Evolutionary conservation across 805 yeast genomes (phyloP).

Genomic region (Hanseniaspora pseudoguilliermondii): DNA sequence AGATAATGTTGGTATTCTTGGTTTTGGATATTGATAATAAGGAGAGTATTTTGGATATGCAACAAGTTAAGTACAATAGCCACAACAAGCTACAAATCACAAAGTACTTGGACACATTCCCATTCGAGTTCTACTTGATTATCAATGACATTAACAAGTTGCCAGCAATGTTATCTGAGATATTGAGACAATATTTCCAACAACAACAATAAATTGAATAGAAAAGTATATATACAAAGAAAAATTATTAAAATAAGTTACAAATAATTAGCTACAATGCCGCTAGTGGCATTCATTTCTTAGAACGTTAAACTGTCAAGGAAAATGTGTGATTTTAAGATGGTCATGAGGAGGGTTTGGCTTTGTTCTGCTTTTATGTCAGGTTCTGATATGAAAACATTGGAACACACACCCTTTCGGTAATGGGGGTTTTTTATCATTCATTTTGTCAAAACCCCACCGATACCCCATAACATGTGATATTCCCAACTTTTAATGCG

Average conservation of each 20-base stretch:
- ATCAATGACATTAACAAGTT: conserved; percentile 79
- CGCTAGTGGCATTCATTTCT: too few relatives aligned
- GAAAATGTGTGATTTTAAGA: too few relatives aligned
- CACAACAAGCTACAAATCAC: conserved; percentile 60
- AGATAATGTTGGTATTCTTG: conserved; percentile 89
- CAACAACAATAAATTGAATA: not conserved
- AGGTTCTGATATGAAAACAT: too few relatives aligned
- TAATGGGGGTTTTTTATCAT: too few relatives aligned
- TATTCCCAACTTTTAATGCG: too few relatives aligned
- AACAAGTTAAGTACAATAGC: conserved; percentile 82
- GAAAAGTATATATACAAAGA: not conserved
- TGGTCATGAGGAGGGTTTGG: too few relatives aligned
- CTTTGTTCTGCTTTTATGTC: too few relatives aligned
- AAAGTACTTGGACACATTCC: conserved; percentile 83
- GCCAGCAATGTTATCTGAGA: conserved; percentile 81
- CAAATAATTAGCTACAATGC: too few relatives aligned
- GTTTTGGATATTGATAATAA: conserved; percentile 72
- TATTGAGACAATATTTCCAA: conserved; percentile 75
- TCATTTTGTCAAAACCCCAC: too few relatives aligned
- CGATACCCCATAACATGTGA: too few relatives aligned
- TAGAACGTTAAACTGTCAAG: too few relatives aligned
- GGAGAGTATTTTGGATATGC: conserved; percentile 88
- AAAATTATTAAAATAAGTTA: not conserved
- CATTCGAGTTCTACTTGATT: conserved; percentile 92
- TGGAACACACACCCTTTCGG: too few relatives aligned